A percentile compares a stretch with the other conserved stretches of the same genome.
These are phyloP conservation scores for Amanita polypyramis DNA, from an alignment of 768 basidiomycete genomes.

Conservation along the genomic window DNA sequence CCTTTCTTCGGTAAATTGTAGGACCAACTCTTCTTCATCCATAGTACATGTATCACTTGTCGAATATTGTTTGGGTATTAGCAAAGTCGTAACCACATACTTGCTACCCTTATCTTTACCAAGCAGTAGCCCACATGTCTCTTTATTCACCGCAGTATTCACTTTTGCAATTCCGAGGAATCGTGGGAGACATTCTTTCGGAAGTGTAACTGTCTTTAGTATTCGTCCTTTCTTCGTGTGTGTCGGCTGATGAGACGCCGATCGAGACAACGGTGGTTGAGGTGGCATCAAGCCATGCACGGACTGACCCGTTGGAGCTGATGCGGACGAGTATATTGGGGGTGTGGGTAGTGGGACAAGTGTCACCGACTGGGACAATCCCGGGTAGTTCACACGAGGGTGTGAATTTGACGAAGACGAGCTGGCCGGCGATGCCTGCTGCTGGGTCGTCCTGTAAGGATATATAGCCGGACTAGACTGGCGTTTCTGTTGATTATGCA, in stretches of 20 bases:
- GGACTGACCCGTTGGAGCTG: background rate
- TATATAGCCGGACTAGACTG: background rate
- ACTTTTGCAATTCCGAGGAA: conserved; percentile 71
- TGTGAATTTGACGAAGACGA: conserved; percentile 2
- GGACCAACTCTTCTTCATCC: conserved; percentile 81
- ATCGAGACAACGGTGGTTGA: background rate
- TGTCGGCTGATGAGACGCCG: conserved; percentile 11
- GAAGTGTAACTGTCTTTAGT: conserved; percentile 58
- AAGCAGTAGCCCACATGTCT: conserved; percentile 81
- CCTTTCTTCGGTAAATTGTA: conserved; percentile 76
- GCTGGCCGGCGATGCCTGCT: background rate
- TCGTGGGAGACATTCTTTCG: conserved; percentile 59
- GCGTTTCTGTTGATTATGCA: background rate
- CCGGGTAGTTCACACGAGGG: conserved; percentile 1
- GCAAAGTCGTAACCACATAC: conserved; percentile 66
- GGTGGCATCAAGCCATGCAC: background rate
- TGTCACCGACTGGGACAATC: background rate
- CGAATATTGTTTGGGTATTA: conserved; percentile 84
- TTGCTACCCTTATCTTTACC: conserved; percentile 55
- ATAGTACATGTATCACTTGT: conserved; percentile 90
- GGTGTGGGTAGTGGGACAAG: conserved; percentile 4
- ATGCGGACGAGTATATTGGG: background rate
- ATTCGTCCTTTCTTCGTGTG: conserved; percentile 12
- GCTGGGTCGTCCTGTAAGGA: background rate
- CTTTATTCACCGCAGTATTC: conserved; percentile 69